Evolutionary conservation across 495 filamentous ascomycete genomes (phyloP).

Genomic region (Daldinia bambusicola): DNA sequence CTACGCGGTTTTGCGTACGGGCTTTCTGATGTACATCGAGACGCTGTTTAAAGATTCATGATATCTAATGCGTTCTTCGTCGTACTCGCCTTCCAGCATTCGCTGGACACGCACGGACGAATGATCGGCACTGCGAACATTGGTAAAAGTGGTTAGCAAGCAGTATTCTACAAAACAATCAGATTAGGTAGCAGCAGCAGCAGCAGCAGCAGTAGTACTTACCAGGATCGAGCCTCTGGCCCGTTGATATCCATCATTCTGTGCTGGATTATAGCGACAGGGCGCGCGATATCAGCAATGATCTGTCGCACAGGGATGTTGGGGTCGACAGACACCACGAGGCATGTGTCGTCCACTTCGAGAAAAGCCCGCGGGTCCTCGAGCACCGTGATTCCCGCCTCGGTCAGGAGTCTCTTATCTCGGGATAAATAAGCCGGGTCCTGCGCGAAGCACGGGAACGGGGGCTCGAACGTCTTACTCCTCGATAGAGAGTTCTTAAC

Average conservation of each 20-base stretch:
- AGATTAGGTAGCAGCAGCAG: not conserved
- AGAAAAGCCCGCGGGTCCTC: conserved; percentile 49
- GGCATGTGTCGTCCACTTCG: conserved; percentile 38
- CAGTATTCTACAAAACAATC: not conserved
- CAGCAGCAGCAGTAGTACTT: not conserved
- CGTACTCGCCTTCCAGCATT: conserved; percentile 28
- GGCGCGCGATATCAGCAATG: conserved; percentile 47
- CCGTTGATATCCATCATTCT: conserved; percentile 4
- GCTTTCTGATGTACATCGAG: conserved; percentile 25
- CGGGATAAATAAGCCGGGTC: conserved; percentile 44
- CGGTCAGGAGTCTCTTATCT: conserved; percentile 35
- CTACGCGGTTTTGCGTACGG: not conserved
- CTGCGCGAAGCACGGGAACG: conserved; percentile 36
- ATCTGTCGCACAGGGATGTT: conserved; percentile 49
- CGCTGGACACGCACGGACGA: conserved; percentile 7
- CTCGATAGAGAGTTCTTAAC: not conserved
- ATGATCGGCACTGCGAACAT: conserved; percentile 4
- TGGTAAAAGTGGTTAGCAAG: not conserved
- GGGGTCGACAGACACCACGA: conserved; percentile 43
- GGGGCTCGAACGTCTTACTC: not conserved
- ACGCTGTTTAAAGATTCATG: not conserved
- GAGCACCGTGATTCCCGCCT: conserved; percentile 27
- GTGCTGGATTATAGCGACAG: conserved; percentile 43
- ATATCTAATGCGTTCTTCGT: not conserved
- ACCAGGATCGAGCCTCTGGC: not conserved